phyloP scores from a whole-genome alignment of 129 eudicot genomes.

The Heracleum sosnowskyi region DNA sequence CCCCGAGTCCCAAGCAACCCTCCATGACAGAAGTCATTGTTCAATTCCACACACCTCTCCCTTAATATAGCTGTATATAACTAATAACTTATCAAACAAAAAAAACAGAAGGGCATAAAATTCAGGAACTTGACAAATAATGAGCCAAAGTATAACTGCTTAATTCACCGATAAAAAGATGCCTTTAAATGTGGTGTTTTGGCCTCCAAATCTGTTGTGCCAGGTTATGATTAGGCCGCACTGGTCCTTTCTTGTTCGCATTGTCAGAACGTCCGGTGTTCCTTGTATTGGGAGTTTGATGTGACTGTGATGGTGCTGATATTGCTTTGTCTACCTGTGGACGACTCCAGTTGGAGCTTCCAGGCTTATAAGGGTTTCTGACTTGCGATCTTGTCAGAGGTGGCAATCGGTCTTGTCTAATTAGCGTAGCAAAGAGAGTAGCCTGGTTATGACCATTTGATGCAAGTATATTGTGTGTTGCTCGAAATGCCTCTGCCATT shows the following conservation, averaged over 20 bases:
- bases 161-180: too few relatives aligned
- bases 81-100: too few relatives aligned
- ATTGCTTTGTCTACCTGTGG: constrained; percentile 21
- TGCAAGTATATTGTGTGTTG: constrained; percentile 30
- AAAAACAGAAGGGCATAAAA: too few relatives aligned
- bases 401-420: constrained; percentile 37
- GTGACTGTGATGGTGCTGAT: constrained; percentile 21
- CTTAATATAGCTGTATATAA: too few relatives aligned
- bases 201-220: constrained; percentile 51
- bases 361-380: constrained; percentile 12
- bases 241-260: constrained; percentile 18
- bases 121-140: background rate
- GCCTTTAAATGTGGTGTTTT: constrained; percentile 20
- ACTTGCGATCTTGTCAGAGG: constrained; percentile 29
- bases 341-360: constrained; percentile 9
- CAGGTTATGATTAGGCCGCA: constrained; percentile 29
- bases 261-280: constrained; percentile 18
- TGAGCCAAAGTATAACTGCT: background rate
- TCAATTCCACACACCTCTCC: too few relatives aligned
- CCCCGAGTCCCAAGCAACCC: too few relatives aligned
- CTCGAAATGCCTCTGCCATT: constrained; percentile 44
- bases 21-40: too few relatives aligned
- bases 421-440: constrained; percentile 32
- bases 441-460: constrained; percentile 25
- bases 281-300: constrained; percentile 24